Base-by-base conservation (phyloP, 768 basidiomycete genomes). In the Rhizopogon roseolus region DNA sequence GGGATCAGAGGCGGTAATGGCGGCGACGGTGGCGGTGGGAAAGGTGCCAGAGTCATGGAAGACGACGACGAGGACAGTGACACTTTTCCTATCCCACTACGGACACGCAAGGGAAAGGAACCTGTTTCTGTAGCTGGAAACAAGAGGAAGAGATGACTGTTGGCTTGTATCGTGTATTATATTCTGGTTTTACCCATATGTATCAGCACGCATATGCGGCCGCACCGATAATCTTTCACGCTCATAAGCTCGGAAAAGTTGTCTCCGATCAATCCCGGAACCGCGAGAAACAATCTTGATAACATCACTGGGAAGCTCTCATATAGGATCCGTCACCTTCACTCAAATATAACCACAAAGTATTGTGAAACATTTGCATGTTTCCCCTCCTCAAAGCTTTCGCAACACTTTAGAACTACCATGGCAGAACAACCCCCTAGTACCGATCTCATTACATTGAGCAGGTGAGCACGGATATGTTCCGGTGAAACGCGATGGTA, bases 371-470 rank as follows among this genome's bases (percentile, higher is more conserved):
- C 44, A 32, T 51, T 48, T 50, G 42, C 45, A 34, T 55, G 32
- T 27, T 41, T 54, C 28, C 28, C 54, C 42, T 22, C 22, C 22
- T 22, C 22, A 22, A 22, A 38, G 19, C 28, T n/a, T 55, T 38
- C 22, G 44, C 22, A 54, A 41, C 36, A 49, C 45, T 44, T 46
- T 22, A 57, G 50, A 54, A 66, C 64, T 61, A 60, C 63, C 41
- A 62, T 66, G 58, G 46, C 48, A 28, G 84, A 88, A 64, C 86
- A 91, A 62, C 67, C 78, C 53, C 90, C 90, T 57, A 85, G 76
- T 74, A 89, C 88, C 41, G 93, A 97, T 67, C 76, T 97, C 62
- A 90, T 96, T 73, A 97, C 94, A 46, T 81, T 97, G 65, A 97
- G 94, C 57, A 82, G 93, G 92, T 93, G 66, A 38, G 82, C 60